Percentiles rank a stretch among this genome's conserved stretches.
These are phyloP conservation scores for Adansonia rubrostipa DNA, from an alignment of 441 rosid species.

Conservation along the genomic window DNA sequence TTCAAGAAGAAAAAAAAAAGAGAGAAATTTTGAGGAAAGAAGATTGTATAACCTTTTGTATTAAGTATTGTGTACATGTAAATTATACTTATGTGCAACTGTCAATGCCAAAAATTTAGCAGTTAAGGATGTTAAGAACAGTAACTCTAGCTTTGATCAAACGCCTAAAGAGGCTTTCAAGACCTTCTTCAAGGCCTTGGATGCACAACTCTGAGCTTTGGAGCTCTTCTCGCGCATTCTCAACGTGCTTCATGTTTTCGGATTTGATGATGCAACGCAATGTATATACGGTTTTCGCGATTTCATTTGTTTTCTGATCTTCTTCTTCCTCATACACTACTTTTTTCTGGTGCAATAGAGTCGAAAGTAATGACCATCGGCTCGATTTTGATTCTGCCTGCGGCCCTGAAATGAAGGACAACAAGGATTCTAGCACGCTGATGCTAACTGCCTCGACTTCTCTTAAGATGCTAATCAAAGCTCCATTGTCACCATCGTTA, in stretches of 20 bases:
- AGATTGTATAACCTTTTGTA: background rate
- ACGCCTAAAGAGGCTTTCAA: constrained; percentile 30
- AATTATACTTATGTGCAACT: constrained; percentile 12
- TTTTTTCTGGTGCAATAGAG: constrained; percentile 21
- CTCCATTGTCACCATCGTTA: constrained; percentile 7
- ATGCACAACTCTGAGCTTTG: constrained; percentile 18
- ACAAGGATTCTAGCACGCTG: constrained; percentile 1
- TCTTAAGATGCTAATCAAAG: background rate
- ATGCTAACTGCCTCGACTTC: background rate
- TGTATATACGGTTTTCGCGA: background rate
- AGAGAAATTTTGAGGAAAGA: background rate
- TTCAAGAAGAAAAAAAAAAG: background rate
- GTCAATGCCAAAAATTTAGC: background rate
- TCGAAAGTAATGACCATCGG: constrained; percentile 5
- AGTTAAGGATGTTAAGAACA: constrained; percentile 28
- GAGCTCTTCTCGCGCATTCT: constrained; percentile 12
- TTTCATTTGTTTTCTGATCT: constrained; percentile 21
- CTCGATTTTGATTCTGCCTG: background rate
- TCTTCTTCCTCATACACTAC: constrained; percentile 23
- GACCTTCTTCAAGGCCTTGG: constrained; percentile 27
- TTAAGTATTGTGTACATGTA: background rate
- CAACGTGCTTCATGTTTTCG: background rate
- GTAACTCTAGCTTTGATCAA: constrained; percentile 37
- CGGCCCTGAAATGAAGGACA: constrained; percentile 8
- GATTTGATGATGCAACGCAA: background rate